Evolutionary conservation across 2,329 filamentous ascomycete genomes (phyloP).

Genomic region (Hypoxylon sp.): DNA sequence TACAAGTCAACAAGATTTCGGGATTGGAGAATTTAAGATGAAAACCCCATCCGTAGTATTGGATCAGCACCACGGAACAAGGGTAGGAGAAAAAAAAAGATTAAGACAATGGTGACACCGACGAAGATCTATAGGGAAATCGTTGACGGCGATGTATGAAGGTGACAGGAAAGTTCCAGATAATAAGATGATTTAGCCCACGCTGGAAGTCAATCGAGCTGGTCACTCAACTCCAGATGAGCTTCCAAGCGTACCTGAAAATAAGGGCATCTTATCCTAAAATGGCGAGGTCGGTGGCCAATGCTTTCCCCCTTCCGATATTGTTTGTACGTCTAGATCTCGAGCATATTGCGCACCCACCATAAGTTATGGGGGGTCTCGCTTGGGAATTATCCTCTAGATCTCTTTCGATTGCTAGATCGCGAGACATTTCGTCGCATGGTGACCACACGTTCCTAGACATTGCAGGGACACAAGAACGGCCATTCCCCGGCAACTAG

Average conservation of each 20-base stretch:
- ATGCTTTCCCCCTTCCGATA: conserved; percentile 15
- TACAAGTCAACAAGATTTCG: not conserved
- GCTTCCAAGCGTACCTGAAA: conserved; percentile 4
- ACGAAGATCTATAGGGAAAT: conserved; percentile 20
- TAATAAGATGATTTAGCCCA: not conserved
- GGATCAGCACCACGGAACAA: conserved; percentile 1
- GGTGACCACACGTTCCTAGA: conserved; percentile 35
- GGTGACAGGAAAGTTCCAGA: conserved; percentile 1
- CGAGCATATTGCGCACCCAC: conserved; percentile 23
- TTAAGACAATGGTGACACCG: conserved; percentile 29
- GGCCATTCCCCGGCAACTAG: conserved; percentile 27
- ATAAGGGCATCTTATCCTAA: conserved; percentile 13
- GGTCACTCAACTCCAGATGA: not conserved
- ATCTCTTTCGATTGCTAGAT: conserved; percentile 14
- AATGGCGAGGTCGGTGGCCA: conserved; percentile 13
- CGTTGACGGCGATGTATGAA: conserved; percentile 1
- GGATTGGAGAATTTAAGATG: conserved; percentile 2
- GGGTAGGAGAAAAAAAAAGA: conserved; percentile 12
- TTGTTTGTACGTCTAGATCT: conserved; percentile 18
- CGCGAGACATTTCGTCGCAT: conserved; percentile 41
- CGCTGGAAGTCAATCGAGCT: not conserved
- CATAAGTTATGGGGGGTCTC: conserved; percentile 22
- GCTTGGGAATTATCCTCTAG: conserved; percentile 3
- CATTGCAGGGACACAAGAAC: conserved; percentile 33
- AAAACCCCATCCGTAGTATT: not conserved